Evolutionary conservation across 805 yeast species (phyloP).

Genomic region (Suhomyces sp.): DNA sequence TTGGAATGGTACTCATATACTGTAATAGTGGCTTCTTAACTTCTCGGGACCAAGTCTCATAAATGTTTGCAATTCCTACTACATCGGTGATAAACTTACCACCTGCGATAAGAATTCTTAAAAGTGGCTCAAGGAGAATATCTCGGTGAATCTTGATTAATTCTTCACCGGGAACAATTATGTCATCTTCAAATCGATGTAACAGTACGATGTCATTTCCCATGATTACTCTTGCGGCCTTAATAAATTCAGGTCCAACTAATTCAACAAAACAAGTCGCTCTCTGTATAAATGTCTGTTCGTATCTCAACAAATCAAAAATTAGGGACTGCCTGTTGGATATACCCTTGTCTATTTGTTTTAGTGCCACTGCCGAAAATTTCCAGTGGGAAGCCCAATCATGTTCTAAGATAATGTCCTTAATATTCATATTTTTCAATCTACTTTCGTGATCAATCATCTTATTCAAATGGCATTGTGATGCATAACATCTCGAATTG

Average conservation of each 20-base stretch:
- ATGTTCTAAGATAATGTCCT: slow-evolving; percentile 32
- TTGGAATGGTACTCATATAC: slow-evolving; percentile 62
- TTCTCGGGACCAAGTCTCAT: slow-evolving; percentile 60
- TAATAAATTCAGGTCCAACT: slow-evolving; percentile 42
- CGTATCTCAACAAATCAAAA: slow-evolving; percentile 71
- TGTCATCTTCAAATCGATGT: slow-evolving; percentile 56
- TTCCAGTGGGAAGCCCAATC: slow-evolving; percentile 73
- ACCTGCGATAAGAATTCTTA: slow-evolving; percentile 54
- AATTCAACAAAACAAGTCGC: slow-evolving; percentile 59
- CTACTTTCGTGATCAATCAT: slow-evolving; percentile 25
- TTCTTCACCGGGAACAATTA: slow-evolving; percentile 56
- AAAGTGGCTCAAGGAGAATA: slow-evolving; percentile 55
- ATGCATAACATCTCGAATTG: slow-evolving; percentile 30
- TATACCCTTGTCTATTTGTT: slow-evolving; percentile 49
- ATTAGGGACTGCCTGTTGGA: slow-evolving; percentile 71
- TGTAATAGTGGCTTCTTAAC: slow-evolving; percentile 54
- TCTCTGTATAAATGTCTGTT: slow-evolving; percentile 66
- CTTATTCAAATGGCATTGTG: slow-evolving; percentile 33
- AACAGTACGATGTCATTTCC: slow-evolving; percentile 19
- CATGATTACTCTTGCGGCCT: slow-evolving; percentile 26
- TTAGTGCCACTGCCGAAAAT: slow-evolving; percentile 52
- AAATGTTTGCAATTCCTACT: slow-evolving; percentile 54
- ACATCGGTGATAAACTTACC: slow-evolving; percentile 64
- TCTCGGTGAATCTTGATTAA: slow-evolving; percentile 56
- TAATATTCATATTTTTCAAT: slow-evolving; percentile 19